Evolutionary conservation across 768 basidiomycete species (phyloP).

Genomic region (Dendrothele bispora): DNA sequence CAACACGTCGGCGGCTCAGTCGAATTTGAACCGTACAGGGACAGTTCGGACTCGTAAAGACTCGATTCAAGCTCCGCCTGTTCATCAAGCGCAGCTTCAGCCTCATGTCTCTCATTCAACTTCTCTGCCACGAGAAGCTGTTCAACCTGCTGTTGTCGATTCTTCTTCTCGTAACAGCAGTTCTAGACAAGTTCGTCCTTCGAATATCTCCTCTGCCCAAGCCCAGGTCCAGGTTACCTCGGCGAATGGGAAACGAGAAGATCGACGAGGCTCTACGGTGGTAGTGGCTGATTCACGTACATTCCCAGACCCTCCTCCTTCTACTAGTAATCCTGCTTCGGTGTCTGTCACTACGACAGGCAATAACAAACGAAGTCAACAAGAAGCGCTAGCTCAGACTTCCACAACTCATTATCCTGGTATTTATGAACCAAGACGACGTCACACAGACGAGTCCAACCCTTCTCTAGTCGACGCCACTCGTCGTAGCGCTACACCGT

Average conservation of each 20-base stretch:
- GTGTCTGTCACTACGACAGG: not conserved
- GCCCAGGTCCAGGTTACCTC: no score
- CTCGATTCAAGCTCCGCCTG: not conserved
- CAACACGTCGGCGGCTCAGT: not conserved
- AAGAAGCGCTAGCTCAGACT: not conserved
- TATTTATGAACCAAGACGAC: slow-evolving; percentile 1
- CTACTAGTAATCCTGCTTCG: not conserved
- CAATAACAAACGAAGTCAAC: not conserved
- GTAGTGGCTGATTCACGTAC: not conserved
- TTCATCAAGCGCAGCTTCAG: no score
- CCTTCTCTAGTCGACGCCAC: slow-evolving; percentile 4
- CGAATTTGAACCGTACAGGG: not conserved
- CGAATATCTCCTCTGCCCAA: no score
- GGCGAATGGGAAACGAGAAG: not conserved
- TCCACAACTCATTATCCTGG: not conserved
- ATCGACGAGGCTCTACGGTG: not conserved
- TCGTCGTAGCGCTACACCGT: not conserved
- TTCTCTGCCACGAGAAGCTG: no score
- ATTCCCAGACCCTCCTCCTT: not conserved
- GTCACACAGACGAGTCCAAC: slow-evolving; percentile 6
- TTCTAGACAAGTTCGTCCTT: no score
- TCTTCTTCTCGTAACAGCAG: no score
- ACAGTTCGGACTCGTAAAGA: not conserved
- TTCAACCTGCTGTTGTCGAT: no score
- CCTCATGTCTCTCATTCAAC: no score